A percentile compares a stretch with the other conserved stretches of the same genome.
These are phyloP conservation scores for Fusarium chlamydosporum DNA, from an alignment of 2,329 filamentous ascomycete species.

Conservation along the genomic window DNA sequence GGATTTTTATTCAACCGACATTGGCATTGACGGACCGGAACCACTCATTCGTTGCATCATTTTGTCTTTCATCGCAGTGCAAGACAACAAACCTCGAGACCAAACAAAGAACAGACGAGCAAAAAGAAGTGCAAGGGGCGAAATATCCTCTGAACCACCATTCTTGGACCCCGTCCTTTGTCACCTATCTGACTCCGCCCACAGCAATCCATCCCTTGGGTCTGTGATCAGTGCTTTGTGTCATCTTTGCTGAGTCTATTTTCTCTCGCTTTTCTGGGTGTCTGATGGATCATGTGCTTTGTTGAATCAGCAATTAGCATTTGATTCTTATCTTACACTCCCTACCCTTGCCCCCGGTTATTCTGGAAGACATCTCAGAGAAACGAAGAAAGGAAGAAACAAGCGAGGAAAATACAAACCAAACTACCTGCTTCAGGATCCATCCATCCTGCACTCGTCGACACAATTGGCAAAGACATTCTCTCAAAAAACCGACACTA, in stretches of 20 bases:
- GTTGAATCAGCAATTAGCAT: conserved; percentile 23
- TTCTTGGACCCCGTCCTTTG: conserved; percentile 27
- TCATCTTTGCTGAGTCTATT: conserved; percentile 19
- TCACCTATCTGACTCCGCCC: conserved; percentile 12
- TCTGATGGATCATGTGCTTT: conserved; percentile 27
- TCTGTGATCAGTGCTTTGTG: conserved; percentile 27
- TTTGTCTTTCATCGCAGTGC: conserved; percentile 19
- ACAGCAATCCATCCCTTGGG: conserved; percentile 32
- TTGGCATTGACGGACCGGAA: conserved; percentile 17
- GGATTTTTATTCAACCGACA: conserved; percentile 20
- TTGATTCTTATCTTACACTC: conserved; percentile 17
- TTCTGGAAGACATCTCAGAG: conserved; percentile 16
- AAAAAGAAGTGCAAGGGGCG: conserved; percentile 33
- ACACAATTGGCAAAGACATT: conserved; percentile 23
- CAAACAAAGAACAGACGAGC: conserved; percentile 24
- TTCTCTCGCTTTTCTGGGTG: neutral
- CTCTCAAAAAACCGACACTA: conserved; percentile 37
- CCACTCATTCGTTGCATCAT: conserved; percentile 29
- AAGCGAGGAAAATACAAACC: conserved; percentile 19
- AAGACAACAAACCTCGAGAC: neutral
- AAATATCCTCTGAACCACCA: conserved; percentile 36
- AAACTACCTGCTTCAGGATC: neutral
- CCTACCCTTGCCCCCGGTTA: neutral
- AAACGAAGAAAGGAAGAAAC: neutral
- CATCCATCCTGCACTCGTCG: conserved; percentile 15